Conservation (phyloP, 495 filamentous ascomycete species). For the Durotheca rogersii region DNA sequence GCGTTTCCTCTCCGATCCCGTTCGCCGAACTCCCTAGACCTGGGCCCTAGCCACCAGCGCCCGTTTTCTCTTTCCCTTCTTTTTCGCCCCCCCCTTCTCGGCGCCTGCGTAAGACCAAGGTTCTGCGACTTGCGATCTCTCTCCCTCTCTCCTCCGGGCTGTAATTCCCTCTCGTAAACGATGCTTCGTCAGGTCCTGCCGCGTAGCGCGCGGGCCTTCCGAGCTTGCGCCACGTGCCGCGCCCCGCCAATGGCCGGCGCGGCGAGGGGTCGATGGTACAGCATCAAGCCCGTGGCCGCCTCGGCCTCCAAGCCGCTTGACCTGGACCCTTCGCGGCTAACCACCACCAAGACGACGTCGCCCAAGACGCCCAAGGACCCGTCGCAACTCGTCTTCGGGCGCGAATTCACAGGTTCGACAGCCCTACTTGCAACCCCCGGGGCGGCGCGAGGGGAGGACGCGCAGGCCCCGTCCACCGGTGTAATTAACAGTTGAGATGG, state of each 20-base stretch:
- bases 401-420: slow-evolving; percentile 82
- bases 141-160: too few species aligned
- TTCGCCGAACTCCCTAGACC: not conserved
- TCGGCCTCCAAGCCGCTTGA: slow-evolving; percentile 51
- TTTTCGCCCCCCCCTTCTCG: not conserved
- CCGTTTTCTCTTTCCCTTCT: not conserved
- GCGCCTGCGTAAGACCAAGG: too few species aligned
- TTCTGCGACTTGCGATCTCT: too few species aligned
- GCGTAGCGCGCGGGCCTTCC: slow-evolving; percentile 28
- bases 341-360: slow-evolving; percentile 68
- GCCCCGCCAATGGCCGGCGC: slow-evolving; percentile 10
- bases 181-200: slow-evolving; percentile 36
- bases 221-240: slow-evolving; percentile 13
- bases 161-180: slow-evolving; percentile 1
- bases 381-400: slow-evolving; percentile 82
- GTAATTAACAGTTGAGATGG: too few species aligned
- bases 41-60: not conserved
- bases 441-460: too few species aligned
- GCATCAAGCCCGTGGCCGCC: slow-evolving; percentile 56
- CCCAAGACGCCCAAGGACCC: slow-evolving; percentile 73
- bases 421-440: too few species aligned
- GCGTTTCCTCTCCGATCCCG: too few species aligned
- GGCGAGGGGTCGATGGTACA: slow-evolving; percentile 52
- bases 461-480: too few species aligned
- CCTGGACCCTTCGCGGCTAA: slow-evolving; percentile 75